Evolutionary conservation across 2,329 filamentous ascomycete species (phyloP).

Genomic region (Colletotrichum sp.): DNA sequence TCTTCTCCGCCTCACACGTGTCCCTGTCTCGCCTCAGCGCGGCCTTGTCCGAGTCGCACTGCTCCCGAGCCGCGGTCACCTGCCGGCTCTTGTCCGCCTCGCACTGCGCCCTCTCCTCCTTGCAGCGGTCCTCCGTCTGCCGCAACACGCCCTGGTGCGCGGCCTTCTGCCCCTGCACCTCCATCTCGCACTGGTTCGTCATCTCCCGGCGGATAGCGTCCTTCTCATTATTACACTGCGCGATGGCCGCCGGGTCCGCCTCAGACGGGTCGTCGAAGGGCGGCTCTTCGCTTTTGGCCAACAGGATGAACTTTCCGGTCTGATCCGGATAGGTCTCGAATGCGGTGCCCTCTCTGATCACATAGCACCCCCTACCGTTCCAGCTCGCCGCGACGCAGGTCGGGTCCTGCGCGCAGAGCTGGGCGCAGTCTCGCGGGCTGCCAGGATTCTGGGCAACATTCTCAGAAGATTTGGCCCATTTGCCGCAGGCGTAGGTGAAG

Average conservation of each 20-base stretch:
- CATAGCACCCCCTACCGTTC: background rate
- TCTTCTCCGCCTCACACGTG: background rate
- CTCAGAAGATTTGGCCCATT: no score
- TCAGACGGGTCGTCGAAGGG: fast-evolving
- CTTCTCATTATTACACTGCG: background rate
- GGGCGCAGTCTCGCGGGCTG: background rate
- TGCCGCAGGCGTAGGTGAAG: background rate
- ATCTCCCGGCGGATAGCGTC: background rate
- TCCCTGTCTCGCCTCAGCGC: fast-evolving
- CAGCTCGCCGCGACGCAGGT: background rate
- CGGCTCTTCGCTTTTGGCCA: background rate
- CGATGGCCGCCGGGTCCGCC: background rate
- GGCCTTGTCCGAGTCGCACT: background rate
- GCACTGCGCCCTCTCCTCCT: background rate
- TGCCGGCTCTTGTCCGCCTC: background rate
- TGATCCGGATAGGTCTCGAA: no score
- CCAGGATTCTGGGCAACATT: fast-evolving
- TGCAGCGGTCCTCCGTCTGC: background rate
- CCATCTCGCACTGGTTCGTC: background rate
- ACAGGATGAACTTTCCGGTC: no score
- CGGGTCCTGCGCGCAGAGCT: background rate
- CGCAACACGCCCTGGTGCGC: background rate
- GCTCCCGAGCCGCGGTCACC: background rate
- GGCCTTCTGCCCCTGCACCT: background rate
- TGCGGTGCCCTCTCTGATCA: background rate